phyloP scores from a whole-genome alignment of 176 grass and related monocot genomes.

The Avena eriantha region DNA sequence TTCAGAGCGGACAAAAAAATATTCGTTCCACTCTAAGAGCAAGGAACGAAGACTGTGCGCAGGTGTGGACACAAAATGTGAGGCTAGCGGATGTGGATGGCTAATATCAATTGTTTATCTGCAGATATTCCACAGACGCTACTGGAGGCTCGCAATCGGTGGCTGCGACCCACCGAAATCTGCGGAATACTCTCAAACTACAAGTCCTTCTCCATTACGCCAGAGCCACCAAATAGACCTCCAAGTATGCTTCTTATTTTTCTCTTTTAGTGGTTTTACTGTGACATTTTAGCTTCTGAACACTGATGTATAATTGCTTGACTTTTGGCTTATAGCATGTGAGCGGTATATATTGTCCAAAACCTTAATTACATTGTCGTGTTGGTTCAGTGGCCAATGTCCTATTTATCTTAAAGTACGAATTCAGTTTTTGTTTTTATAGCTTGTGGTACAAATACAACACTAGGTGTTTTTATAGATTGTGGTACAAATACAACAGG shows the following conservation, averaged over 20 bases:
- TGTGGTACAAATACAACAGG: neutral
- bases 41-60: neutral
- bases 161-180: slow-evolving; percentile 95
- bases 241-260: slow-evolving; percentile 60
- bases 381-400: neutral
- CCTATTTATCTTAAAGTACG: neutral
- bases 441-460: neutral
- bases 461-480: neutral
- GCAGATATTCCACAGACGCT: slow-evolving; percentile 95
- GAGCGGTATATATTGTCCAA: neutral
- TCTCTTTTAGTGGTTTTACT: neutral
- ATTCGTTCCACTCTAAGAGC: neutral
- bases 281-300: neutral
- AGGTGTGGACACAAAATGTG: slow-evolving; percentile 23
- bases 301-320: neutral
- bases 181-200: slow-evolving; percentile 91
- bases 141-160: slow-evolving; percentile 83
- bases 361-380: neutral
- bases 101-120: slow-evolving; percentile 41
- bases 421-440: neutral
- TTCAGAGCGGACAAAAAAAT: slow-evolving; percentile 21
- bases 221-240: slow-evolving; percentile 87
- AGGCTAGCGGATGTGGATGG: slow-evolving; percentile 18
- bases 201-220: slow-evolving; percentile 81
- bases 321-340: slow-evolving; percentile 5